Evolutionary conservation across 768 basidiomycete genomes (phyloP), one percentile per base, ranked within the genome.

Genomic region (Asterophora parasitica): DNA sequence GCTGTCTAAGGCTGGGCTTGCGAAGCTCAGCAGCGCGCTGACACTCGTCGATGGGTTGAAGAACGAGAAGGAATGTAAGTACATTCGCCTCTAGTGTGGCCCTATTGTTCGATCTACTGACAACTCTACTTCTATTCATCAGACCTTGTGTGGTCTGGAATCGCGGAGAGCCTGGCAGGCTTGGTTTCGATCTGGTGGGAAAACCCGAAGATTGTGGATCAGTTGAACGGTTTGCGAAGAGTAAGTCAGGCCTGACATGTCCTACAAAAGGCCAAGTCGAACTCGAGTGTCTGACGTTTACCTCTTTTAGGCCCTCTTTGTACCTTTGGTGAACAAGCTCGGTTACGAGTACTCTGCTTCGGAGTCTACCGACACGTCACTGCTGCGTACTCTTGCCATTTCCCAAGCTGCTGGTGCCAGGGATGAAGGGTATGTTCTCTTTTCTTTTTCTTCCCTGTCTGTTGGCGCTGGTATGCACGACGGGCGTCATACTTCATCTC

Each of bases 181-280:
- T 64, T 96, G 26, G 61, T 71, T 8, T 76, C 73, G 6, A 78
- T 81, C 2, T 96, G 92, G 88, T 96, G 90, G 87, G 92, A 95
- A 64, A 69, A 91, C 58, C 69, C 65, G 28, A 73, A 68, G 23
- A 70, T 74, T 54, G 72, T 69, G 30, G 74, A 73, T 31, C 69
- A 73, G 39, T 59, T 94, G 40, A 72, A 87, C 49, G 74, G 67
- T 8, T 79, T 90, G 64, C 72, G 78, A 49, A 68, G 73, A 58
- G 87, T 85, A 61, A 46, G 78, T 62, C 7, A 33, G 34, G 17
- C 6, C 19, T 50, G 28, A 13, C 23, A 19, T n/a, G 31, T 47
- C 20, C 42, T 28, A 9, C 28, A 20, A 15, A 34, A 39, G 3
- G 23, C 6, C 19, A 49, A n/a, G 44, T 26, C 33, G 35, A 42